Evolutionary conservation across 2,329 filamentous ascomycete genomes (phyloP).

Genomic region (Paraphaeosphaeria minitans): DNA sequence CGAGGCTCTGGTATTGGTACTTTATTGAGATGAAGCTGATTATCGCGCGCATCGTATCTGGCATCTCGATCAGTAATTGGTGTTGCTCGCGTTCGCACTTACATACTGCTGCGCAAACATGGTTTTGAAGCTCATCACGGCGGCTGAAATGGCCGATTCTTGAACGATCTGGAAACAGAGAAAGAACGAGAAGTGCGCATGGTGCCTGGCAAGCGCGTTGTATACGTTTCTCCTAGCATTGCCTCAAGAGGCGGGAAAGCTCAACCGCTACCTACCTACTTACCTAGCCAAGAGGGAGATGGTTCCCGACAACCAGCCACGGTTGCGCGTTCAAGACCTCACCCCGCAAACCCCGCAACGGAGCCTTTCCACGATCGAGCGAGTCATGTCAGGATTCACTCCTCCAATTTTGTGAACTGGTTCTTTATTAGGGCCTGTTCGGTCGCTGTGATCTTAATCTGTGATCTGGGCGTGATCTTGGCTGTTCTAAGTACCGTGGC

Average conservation of each 20-base stretch:
- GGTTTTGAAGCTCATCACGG: conserved; percentile 27
- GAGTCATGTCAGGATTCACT: background rate
- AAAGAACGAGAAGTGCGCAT: background rate
- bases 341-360: conserved; percentile 3
- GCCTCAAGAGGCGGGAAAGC: conserved; percentile 13
- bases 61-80: background rate
- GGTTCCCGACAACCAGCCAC: conserved; percentile 16
- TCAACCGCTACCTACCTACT: no score
- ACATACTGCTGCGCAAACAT: conserved; percentile 36
- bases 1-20: conserved; percentile 52
- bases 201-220: background rate
- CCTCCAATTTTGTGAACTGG: background rate
- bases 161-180: background rate
- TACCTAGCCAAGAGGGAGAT: conserved; percentile 18
- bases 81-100: background rate
- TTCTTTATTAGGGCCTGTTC: no score
- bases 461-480: no score
- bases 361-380: background rate
- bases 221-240: background rate
- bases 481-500: no score
- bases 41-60: conserved; percentile 40
- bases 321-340: background rate
- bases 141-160: background rate
- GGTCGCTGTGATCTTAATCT: no score
- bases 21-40: conserved; percentile 50